A percentile compares a stretch with the other conserved stretches of the same genome.
These are phyloP conservation scores for Pseudopyricularia javanii DNA, from an alignment of 2,329 filamentous ascomycete species.

Conservation along the genomic window DNA sequence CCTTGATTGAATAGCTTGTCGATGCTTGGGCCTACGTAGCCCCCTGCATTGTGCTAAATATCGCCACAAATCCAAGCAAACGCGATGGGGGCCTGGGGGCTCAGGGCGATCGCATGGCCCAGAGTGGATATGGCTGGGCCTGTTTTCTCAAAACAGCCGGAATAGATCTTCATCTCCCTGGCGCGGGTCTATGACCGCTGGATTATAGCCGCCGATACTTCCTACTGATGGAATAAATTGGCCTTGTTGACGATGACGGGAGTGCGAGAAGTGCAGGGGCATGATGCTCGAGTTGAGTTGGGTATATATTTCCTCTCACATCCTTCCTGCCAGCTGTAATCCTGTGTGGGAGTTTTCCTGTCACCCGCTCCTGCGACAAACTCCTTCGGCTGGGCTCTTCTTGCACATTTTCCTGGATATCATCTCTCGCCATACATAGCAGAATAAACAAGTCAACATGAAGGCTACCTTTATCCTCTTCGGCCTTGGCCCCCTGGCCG, in stretches of 20 bases:
- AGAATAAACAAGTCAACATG: constrained; percentile 9
- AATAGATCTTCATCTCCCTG: not conserved
- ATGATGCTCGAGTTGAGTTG: not conserved
- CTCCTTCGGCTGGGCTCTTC: too few relatives aligned
- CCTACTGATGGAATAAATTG: not conserved
- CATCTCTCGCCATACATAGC: too few relatives aligned
- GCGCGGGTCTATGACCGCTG: not conserved
- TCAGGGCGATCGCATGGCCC: not conserved
- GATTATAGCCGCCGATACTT: not conserved
- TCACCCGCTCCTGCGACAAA: too few relatives aligned
- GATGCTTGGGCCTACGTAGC: not conserved
- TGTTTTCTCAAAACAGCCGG: not conserved
- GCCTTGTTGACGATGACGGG: not conserved
- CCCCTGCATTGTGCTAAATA: not conserved
- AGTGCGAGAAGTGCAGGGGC: not conserved
- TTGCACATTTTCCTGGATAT: too few relatives aligned
- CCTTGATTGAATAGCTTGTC: too few relatives aligned
- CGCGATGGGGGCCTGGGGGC: not conserved
- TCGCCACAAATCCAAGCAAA: not conserved
- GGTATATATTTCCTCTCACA: too few relatives aligned
- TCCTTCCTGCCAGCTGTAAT: too few relatives aligned
- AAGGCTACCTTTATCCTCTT: constrained; percentile 19
- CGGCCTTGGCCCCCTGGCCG: constrained; percentile 23
- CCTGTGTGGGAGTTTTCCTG: too few relatives aligned
- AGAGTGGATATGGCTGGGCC: too few relatives aligned